Evolutionary conservation across 306 rosid species (phyloP).

Genomic region (Luffa aegyptiaca): DNA sequence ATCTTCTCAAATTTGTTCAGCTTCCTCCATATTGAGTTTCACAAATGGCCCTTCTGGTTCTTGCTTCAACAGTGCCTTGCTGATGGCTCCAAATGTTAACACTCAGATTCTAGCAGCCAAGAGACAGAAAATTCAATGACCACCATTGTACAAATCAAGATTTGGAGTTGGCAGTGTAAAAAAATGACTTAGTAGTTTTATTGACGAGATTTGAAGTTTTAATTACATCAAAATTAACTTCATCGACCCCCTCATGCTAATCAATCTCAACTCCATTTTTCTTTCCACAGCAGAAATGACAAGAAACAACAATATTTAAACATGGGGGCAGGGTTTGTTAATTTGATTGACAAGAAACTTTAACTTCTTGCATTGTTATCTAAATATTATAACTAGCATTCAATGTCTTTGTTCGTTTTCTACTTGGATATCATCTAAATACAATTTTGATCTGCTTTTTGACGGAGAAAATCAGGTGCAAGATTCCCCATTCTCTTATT

Average conservation of each 20-base stretch:
- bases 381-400: slow-evolving; percentile 12
- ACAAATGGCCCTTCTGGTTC: slow-evolving; percentile 21
- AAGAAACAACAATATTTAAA: background rate
- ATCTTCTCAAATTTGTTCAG: slow-evolving; percentile 40
- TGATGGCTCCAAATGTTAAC: slow-evolving; percentile 18
- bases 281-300: background rate
- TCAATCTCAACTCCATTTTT: background rate
- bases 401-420: background rate
- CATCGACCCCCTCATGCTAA: background rate
- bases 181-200: slow-evolving; percentile 29
- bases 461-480: slow-evolving; percentile 2
- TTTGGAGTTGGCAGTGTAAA: slow-evolving; percentile 29
- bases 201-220: slow-evolving; percentile 22
- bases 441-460: background rate
- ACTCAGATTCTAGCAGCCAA: slow-evolving; percentile 22
- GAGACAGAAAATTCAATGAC: slow-evolving; percentile 41
- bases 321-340: background rate
- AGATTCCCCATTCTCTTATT: background rate
- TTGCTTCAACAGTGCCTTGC: slow-evolving; percentile 16
- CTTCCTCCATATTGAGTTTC: slow-evolving; percentile 39
- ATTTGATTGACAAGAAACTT: background rate
- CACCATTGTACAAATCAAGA: slow-evolving; percentile 6
- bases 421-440: slow-evolving; percentile 17
- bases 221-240: slow-evolving; percentile 17
- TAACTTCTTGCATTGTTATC: background rate